These are phyloP conservation scores for Arctostaphylos glauca DNA, from an alignment of 148 eudicot genomes.

Conservation along the genomic window DNA sequence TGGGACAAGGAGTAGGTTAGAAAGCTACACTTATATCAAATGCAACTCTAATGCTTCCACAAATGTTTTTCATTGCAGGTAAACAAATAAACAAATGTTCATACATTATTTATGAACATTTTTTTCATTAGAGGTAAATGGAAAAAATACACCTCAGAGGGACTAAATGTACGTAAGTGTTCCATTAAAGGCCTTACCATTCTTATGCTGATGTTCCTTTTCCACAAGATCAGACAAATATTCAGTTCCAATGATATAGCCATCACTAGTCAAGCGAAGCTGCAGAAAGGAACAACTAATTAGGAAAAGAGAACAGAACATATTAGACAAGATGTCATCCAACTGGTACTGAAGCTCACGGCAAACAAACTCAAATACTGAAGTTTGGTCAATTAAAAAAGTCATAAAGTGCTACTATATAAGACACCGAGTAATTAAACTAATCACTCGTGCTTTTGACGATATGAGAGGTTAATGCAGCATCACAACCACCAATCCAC, in stretches of 20 bases:
- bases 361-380: neutral
- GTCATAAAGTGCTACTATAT: neutral
- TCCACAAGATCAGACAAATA: conserved; percentile 94
- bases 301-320: neutral
- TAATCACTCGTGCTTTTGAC: neutral
- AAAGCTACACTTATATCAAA: no score
- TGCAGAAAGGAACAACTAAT: conserved; percentile 34
- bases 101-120: no score
- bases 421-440: neutral
- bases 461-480: neutral
- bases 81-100: no score
- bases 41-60: no score
- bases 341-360: neutral
- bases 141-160: no score
- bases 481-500: neutral
- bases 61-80: no score
- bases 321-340: conserved; percentile 5
- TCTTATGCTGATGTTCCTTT: conserved; percentile 69
- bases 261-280: conserved; percentile 84
- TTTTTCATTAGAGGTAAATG: no score
- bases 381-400: neutral
- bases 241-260: conserved; percentile 81
- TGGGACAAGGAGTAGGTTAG: no score
- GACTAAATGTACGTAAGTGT: neutral
- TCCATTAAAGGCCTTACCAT: conserved; percentile 48